phyloP scores from a whole-genome alignment of 2,329 filamentous ascomycete species.

The Aspergillus awamori region DNA sequence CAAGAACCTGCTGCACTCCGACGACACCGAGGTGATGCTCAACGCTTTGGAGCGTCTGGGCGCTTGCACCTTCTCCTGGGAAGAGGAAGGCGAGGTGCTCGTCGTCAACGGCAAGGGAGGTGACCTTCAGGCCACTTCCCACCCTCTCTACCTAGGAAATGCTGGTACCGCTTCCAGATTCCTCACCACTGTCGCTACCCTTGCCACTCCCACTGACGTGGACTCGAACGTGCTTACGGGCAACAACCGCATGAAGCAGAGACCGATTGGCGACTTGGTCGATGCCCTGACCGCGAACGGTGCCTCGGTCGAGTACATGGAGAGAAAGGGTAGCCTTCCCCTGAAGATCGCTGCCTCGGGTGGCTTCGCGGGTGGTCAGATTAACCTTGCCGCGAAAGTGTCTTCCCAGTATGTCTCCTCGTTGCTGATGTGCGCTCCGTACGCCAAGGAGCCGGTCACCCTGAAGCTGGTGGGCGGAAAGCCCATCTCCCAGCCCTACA shows the following conservation, averaged over 20 bases:
- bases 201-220: slow-evolving; percentile 68
- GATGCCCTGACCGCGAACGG: slow-evolving; percentile 87
- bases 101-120: slow-evolving; percentile 92
- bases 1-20: slow-evolving; percentile 90
- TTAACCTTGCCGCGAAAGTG: slow-evolving; percentile 90
- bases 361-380: slow-evolving; percentile 81
- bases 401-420: slow-evolving; percentile 99
- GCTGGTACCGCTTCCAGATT: slow-evolving; percentile 96
- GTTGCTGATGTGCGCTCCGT: slow-evolving; percentile 93
- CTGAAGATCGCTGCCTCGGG: slow-evolving; percentile 79
- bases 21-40: slow-evolving; percentile 97
- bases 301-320: slow-evolving; percentile 82
- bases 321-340: slow-evolving; percentile 80
- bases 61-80: slow-evolving; percentile 89
- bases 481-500: slow-evolving; percentile 94
- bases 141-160: slow-evolving; percentile 89
- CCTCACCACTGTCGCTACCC: slow-evolving; percentile 84
- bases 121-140: slow-evolving; percentile 71
- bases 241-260: slow-evolving; percentile 93
- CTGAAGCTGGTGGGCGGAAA: slow-evolving; percentile 91
- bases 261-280: slow-evolving; percentile 90
- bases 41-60: slow-evolving; percentile 83
- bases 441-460: slow-evolving; percentile 91
- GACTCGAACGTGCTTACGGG: slow-evolving; percentile 82
- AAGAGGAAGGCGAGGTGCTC: slow-evolving; percentile 88